These are phyloP conservation scores for Gymnopilus junonius DNA, from an alignment of 768 basidiomycete genomes.

Conservation along the genomic window DNA sequence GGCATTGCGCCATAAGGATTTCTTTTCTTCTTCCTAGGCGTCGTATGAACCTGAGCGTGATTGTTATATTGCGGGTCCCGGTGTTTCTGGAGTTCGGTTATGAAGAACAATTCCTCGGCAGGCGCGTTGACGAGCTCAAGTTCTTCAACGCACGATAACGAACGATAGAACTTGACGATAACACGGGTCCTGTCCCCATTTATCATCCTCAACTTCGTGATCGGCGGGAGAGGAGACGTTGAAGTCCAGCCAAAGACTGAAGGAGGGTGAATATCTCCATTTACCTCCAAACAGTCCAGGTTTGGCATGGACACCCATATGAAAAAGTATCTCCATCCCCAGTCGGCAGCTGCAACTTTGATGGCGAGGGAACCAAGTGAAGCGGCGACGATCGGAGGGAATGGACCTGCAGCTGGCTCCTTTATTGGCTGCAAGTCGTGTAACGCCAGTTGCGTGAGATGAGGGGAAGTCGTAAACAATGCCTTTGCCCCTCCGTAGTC, in stretches of 20 bases:
- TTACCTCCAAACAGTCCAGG: background rate
- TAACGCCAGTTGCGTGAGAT: background rate
- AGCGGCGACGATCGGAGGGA: background rate
- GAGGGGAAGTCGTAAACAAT: background rate
- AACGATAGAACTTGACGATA: background rate
- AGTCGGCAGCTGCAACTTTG: background rate
- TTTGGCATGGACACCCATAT: background rate
- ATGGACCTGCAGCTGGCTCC: background rate
- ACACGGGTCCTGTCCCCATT: background rate
- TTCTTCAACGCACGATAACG: background rate
- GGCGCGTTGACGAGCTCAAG: background rate
- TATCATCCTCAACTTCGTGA: background rate
- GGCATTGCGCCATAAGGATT: background rate
- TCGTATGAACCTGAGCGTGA: too few relatives aligned
- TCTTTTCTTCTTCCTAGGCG: too few relatives aligned
- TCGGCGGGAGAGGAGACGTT: background rate
- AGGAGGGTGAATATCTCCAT: background rate
- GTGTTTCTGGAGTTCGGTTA: background rate
- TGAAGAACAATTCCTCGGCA: background rate
- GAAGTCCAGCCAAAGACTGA: background rate
- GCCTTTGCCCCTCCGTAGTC: background rate
- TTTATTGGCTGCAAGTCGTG: background rate
- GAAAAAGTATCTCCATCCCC: background rate
- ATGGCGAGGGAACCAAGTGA: background rate
- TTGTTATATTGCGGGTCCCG: background rate